phyloP scores from a whole-genome alignment of 2,329 filamentous ascomycete species.

The Fusarium agapanthi region DNA sequence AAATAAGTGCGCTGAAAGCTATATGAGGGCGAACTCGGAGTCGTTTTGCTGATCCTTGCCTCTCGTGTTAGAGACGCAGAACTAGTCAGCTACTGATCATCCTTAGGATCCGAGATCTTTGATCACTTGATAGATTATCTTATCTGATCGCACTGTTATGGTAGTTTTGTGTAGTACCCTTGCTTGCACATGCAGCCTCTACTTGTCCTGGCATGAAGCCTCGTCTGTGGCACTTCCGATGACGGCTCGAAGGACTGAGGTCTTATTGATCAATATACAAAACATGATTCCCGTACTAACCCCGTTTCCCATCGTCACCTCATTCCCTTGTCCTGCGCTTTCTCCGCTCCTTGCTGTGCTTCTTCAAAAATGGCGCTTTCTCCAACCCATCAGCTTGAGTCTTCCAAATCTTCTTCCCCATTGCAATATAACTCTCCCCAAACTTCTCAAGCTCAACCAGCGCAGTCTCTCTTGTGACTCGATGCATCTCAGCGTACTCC shows the following conservation, averaged over 20 bases:
- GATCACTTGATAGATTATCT: conserved; percentile 20
- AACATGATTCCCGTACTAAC: background rate
- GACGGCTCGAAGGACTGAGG: background rate
- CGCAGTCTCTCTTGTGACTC: background rate
- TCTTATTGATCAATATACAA: background rate
- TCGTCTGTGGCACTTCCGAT: background rate
- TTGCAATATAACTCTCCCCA: conserved; percentile 2
- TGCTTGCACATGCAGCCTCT: background rate
- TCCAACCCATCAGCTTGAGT: conserved; percentile 21
- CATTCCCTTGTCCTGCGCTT: too few relatives aligned
- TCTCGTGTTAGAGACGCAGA: background rate
- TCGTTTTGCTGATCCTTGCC: background rate
- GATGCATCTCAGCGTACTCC: background rate
- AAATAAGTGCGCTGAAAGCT: background rate
- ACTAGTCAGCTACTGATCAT: background rate
- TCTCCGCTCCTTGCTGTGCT: background rate
- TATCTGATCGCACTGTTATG: conserved; percentile 18
- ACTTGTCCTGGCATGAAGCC: background rate
- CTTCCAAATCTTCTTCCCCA: conserved; percentile 25
- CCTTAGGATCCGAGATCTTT: background rate
- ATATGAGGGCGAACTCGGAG: background rate
- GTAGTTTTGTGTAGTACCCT: background rate
- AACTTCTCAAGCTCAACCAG: conserved; percentile 4
- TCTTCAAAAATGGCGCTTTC: conserved; percentile 6
- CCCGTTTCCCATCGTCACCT: background rate